Evolutionary conservation across 768 basidiomycete genomes (phyloP).

Genomic region (Podaxis sp.): DNA sequence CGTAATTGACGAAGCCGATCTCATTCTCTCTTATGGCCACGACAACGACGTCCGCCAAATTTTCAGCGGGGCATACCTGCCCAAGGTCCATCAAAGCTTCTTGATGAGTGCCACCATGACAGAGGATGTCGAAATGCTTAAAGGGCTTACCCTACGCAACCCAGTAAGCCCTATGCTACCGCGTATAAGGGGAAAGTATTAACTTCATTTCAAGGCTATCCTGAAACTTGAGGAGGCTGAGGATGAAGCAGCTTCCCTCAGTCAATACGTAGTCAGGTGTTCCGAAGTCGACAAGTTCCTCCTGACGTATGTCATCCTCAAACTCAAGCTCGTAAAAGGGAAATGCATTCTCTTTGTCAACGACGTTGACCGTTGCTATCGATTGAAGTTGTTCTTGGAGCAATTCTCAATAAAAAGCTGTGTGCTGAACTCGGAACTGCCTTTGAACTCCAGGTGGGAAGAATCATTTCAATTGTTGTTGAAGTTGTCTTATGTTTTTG

Average conservation of each 20-base stretch:
- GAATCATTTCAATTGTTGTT: neutral
- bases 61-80: conserved; percentile 68
- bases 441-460: conserved; percentile 82
- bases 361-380: conserved; percentile 91
- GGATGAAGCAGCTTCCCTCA: conserved; percentile 77
- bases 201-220: conserved; percentile 47
- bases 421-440: conserved; percentile 94
- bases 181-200: neutral
- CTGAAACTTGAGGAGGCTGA: conserved; percentile 87
- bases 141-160: conserved; percentile 82
- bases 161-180: conserved; percentile 58
- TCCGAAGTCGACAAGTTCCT: conserved; percentile 98
- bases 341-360: conserved; percentile 98
- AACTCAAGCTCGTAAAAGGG: conserved; percentile 92
- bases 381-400: conserved; percentile 96
- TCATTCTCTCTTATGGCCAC: conserved; percentile 95
- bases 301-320: conserved; percentile 92
- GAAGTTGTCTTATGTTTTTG: neutral
- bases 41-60: conserved; percentile 82
- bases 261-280: conserved; percentile 83
- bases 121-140: conserved; percentile 89
- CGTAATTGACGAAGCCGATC: conserved; percentile 96
- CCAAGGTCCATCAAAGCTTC: conserved; percentile 86
- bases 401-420: conserved; percentile 97
- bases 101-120: conserved; percentile 98